Base-by-base conservation (phyloP, 192 early-diverging fungal genomes). In the Podila epigama region DNA sequence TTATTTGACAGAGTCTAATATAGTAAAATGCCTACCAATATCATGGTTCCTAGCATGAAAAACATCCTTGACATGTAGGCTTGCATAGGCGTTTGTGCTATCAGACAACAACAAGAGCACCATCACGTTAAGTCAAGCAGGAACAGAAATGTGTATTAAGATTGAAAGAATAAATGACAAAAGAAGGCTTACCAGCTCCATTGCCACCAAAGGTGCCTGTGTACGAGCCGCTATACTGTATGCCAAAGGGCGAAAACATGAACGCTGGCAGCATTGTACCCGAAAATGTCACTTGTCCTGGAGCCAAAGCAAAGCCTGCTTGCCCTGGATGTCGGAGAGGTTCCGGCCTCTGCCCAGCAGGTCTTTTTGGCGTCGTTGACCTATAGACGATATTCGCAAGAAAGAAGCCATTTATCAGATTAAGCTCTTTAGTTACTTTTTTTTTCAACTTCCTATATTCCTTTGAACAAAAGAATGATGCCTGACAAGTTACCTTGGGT, bases 1-100 rank as follows among this genome's bases (percentile, higher is more conserved):
- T 44, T 44, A 12, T 20, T 44, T 48, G n/a, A n/a, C n/a, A n/a
- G n/a, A n/a, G n/a, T 48, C 77, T 75, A 94, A 69, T 90, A 92
- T 25, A 94, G 84, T 40, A 96, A 33, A 50, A 96, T 91, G 55
- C 87, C 88, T 53, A 94, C 85, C 33, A 94, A 75, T n/a, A 92
- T 75, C 69, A 96, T 84, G 6, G 88, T 86, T 1, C 91, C 87
- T 55, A 95, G 62, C 90, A 95, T 94, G 78, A 97, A 84, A 55
- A 94, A 91, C 57, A 95, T 70, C 13, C 94, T 82, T 28, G 92
- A 94, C 22, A 92, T 70, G 70, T 95, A 95, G 9, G 93, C 91
- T 56, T 93, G 75, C 75, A 62, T 83, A 71, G 25, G 77, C 63
- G 70, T 69, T 81, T 78, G 69, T 1, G 54, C 67, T 82, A 39